phyloP scores from a whole-genome alignment of 2,329 filamentous ascomycete species.

The Cadophora gregata region DNA sequence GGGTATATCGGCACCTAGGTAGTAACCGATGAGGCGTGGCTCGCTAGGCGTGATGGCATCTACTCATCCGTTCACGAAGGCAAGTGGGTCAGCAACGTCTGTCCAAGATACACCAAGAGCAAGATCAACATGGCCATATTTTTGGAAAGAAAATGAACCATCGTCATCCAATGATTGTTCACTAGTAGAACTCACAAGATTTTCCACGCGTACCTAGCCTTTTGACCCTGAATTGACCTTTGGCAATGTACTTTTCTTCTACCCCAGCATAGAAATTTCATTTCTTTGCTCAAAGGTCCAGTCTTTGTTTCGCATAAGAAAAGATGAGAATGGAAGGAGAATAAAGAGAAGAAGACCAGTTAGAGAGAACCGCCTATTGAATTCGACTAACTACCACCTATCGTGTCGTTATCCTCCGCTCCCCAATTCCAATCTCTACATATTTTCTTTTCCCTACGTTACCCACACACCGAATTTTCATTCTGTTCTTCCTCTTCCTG shows the following conservation, averaged over 20 bases:
- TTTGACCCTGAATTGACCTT: too few species aligned
- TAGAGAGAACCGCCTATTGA: conserved; percentile 3
- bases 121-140: not conserved
- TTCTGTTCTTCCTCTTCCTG: too few species aligned
- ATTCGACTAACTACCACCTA: conserved; percentile 16
- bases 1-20: not conserved
- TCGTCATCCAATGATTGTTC: not conserved
- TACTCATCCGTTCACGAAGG: not conserved
- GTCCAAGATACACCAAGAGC: not conserved
- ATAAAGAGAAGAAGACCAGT: not conserved
- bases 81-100: not conserved
- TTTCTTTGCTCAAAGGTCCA: too few species aligned
- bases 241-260: too few species aligned
- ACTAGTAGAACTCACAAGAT: not conserved
- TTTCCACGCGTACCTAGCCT: too few species aligned
- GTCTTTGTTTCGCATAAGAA: too few species aligned
- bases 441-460: not conserved
- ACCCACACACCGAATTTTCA: too few species aligned
- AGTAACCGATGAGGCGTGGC: not conserved
- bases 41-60: not conserved
- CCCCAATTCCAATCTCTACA: not conserved
- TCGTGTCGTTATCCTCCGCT: conserved; percentile 11
- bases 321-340: not conserved
- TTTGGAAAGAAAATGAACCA: not conserved
- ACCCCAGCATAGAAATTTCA: too few species aligned